Base-by-base conservation (phyloP, 2,329 filamentous ascomycete species). In the Sporothrix pallida region DNA sequence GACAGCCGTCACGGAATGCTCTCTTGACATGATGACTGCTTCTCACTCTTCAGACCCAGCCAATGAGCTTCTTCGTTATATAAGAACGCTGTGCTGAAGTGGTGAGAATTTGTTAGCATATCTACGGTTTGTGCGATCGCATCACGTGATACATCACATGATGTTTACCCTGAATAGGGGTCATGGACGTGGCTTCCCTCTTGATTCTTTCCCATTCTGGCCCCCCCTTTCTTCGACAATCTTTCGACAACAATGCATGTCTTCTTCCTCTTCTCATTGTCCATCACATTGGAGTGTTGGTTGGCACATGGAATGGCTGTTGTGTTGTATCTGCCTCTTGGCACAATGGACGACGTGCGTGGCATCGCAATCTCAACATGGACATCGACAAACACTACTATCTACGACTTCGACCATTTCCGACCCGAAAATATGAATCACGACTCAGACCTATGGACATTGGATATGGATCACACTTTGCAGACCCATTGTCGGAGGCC, bases 111-210 rank as follows among this genome's bases (percentile, higher is more conserved):
- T 17, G 23, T 4, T 15, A 12, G 62, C 42, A 65, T 13, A 6
- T 12, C 62, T 65, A 65, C 42, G 62, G 42, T 15, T 23, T 46
- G 62, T 4, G 2, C 42, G 13, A 65, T 37, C 6, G 8, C 10
- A 52, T 52, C 63, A 68, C 63, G 63, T 68, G 63, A 68, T 2
- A 50, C 26, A n/a, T 50, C 63, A 67, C 63, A 50, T 67, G 63
- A 31, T 67, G 44, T n/a, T 52, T 65, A 26, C 42, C n/a, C 13
- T 23, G 62, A n/a, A 48, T 65, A 65, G 42, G 62, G 62, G 37
- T 15, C 42, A 2, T 15, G 13, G 56, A 17, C n/a, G 42, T 13
- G 42, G 46, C 37, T 46, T 65, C 8, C 31, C 60, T 42, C 42
- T 63, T 44, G 7, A 10, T 46, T 17, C 20, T 20, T 63, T 17